These are phyloP conservation scores for Erodium moschatum DNA, from an alignment of 441 rosid genomes.

Conservation along the genomic window DNA sequence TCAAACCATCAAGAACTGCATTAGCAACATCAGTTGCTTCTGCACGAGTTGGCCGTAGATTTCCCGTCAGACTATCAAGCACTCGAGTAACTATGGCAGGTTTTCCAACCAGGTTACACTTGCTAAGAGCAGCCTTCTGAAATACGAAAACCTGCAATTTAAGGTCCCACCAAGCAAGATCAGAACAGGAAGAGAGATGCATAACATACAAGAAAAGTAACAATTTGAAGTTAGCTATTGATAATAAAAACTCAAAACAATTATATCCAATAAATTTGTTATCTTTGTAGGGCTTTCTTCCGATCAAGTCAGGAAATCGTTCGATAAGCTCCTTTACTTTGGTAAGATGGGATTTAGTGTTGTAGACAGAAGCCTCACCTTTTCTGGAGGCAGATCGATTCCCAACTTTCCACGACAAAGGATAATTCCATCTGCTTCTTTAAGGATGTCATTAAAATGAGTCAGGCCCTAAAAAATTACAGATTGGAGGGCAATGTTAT, in stretches of 20 bases:
- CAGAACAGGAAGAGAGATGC: no score
- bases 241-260: no score
- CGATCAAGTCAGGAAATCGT: no score
- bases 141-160: constrained; percentile 22
- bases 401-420: constrained; percentile 27
- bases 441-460: constrained; percentile 23
- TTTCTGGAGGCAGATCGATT: constrained; percentile 27
- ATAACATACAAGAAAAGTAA: no score
- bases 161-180: not conserved
- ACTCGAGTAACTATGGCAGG: constrained; percentile 28
- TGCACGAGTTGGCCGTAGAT: constrained; percentile 28
- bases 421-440: constrained; percentile 28
- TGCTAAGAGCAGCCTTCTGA: constrained; percentile 23
- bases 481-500: not conserved
- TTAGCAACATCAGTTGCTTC: constrained; percentile 32
- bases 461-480: constrained; percentile 19
- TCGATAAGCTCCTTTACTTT: not conserved
- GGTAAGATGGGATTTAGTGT: not conserved
- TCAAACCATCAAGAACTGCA: constrained; percentile 27
- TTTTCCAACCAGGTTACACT: constrained; percentile 23
- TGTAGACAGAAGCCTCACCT: constrained; percentile 12
- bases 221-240: no score
- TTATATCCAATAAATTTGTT: no score
- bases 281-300: no score
- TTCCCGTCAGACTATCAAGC: constrained; percentile 28